Conservation (phyloP, 495 filamentous ascomycete species). For the Penicillium diatomitis region DNA sequence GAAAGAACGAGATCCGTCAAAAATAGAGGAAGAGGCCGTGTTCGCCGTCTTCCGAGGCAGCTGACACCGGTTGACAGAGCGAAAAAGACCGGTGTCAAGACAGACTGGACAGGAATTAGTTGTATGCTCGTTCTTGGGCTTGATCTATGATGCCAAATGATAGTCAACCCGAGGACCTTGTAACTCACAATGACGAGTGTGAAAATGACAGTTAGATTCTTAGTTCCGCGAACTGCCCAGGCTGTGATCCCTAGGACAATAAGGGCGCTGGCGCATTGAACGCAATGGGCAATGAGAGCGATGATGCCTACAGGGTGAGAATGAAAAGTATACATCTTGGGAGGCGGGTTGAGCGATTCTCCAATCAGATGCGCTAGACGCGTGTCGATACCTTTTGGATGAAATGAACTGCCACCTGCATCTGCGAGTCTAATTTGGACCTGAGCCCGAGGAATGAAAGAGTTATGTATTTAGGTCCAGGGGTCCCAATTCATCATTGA, state of each 20-base stretch:
- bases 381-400: too few species aligned
- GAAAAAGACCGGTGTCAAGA: conserved; percentile 3
- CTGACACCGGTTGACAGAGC: conserved; percentile 2
- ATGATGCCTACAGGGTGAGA: conserved; percentile 4
- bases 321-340: neutral
- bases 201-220: conserved; percentile 15
- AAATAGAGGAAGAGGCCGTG: conserved; percentile 10
- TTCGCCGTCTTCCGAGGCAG: conserved; percentile 4
- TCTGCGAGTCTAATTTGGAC: too few species aligned
- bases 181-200: conserved; percentile 10
- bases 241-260: conserved; percentile 16
- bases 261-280: conserved; percentile 11
- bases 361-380: too few species aligned
- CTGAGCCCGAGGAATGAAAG: too few species aligned
- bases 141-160: too few species aligned
- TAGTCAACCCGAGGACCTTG: too few species aligned
- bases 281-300: conserved; percentile 5
- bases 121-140: too few species aligned
- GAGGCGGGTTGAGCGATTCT: too few species aligned
- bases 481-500: too few species aligned
- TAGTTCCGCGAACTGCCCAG: conserved; percentile 11
- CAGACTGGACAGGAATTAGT: conserved; percentile 3
- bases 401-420: too few species aligned
- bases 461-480: too few species aligned
- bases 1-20: conserved; percentile 5